These are phyloP conservation scores for Calamus simplicifolius DNA, from an alignment of 176 grass and related monocot species.

Conservation along the genomic window DNA sequence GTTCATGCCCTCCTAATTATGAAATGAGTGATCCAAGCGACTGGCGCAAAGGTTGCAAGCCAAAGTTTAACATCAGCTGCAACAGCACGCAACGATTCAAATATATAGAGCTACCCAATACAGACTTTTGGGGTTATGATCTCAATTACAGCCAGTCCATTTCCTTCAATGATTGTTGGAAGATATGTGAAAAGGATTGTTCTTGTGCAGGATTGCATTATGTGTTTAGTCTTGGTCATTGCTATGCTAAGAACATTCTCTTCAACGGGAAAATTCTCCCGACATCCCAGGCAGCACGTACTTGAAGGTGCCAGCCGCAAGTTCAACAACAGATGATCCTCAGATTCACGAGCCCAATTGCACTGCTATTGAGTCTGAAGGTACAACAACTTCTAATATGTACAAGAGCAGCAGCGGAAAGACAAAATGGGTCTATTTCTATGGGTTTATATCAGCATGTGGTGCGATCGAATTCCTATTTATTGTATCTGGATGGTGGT, in stretches of 20 bases:
- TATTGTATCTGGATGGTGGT: conserved; percentile 4
- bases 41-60: conserved; percentile 48
- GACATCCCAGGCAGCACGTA: not conserved
- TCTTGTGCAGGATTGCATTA: conserved; percentile 31
- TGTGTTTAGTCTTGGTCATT: not conserved
- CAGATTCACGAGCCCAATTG: not conserved
- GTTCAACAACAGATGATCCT: not conserved
- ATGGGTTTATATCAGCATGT: conserved; percentile 9
- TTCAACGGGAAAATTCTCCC: conserved; percentile 16
- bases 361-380: not conserved
- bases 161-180: conserved; percentile 1
- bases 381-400: not conserved
- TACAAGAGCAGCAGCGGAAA: not conserved
- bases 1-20: conserved; percentile 37
- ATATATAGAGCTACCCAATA: not conserved
- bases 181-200: conserved; percentile 12
- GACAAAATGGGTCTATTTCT: conserved; percentile 19
- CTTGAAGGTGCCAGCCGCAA: conserved; percentile 4
- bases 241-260: conserved; percentile 5
- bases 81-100: conserved; percentile 9
- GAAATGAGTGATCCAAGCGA: conserved; percentile 32
- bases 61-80: conserved; percentile 31
- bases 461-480: conserved; percentile 19
- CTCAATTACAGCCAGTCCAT: accelerated
- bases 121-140: conserved; percentile 52